phyloP scores from a whole-genome alignment of 306 rosid genomes.

The Lotus japonicus region DNA sequence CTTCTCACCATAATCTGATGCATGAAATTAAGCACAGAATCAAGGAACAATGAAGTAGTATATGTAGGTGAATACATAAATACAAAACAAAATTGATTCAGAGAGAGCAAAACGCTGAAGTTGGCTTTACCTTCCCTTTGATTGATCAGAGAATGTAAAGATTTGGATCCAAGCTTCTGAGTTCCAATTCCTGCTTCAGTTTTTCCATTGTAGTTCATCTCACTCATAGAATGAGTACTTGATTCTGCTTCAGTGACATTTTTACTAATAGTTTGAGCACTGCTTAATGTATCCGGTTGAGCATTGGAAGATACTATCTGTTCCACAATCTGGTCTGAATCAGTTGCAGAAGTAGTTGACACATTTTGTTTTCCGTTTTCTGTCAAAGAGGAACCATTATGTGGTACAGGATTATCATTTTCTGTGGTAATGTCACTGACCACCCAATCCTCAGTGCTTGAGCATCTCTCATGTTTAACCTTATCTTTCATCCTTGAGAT shows the following conservation, averaged over 20 bases:
- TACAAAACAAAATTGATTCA: not conserved
- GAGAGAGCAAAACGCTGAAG: not conserved
- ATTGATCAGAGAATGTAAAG: conserved; percentile 29
- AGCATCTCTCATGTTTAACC: conserved; percentile 32
- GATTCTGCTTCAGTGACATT: conserved; percentile 25
- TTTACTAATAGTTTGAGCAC: conserved; percentile 15
- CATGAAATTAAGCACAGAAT: conserved; percentile 4
- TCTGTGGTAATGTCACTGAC: conserved; percentile 23
- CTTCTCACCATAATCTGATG: conserved; percentile 32
- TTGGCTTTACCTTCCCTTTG: conserved; percentile 43
- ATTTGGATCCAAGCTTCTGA: conserved; percentile 30
- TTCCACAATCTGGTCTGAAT: conserved; percentile 16
- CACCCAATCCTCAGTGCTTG: conserved; percentile 30
- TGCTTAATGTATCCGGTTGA: conserved; percentile 23
- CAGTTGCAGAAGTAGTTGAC: conserved; percentile 19
- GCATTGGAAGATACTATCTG: conserved; percentile 24
- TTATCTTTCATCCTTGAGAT: conserved; percentile 40
- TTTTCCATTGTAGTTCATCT: conserved; percentile 22
- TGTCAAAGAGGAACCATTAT: conserved; percentile 19
- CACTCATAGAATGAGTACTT: conserved; percentile 24
- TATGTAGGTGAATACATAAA: not conserved
- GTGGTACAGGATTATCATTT: conserved; percentile 18
- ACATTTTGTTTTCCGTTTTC: conserved; percentile 27
- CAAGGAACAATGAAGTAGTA: not conserved
- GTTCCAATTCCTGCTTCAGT: conserved; percentile 25